These are phyloP conservation scores for Beverwykella pulmonaria DNA, from an alignment of 495 filamentous ascomycete genomes.

Conservation along the genomic window DNA sequence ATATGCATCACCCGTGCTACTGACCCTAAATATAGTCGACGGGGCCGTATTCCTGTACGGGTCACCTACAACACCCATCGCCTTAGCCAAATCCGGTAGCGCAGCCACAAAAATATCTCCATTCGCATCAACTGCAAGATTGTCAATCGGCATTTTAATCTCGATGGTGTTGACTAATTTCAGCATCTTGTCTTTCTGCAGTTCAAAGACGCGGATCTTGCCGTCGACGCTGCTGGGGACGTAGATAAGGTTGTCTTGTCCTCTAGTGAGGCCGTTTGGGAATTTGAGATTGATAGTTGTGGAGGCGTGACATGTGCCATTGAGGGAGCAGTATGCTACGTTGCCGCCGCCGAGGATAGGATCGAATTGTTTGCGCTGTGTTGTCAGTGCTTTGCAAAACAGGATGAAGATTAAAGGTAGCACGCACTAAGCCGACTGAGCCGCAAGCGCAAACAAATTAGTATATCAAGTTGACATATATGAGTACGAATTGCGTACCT, in stretches of 20 bases:
- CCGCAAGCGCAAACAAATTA: not conserved
- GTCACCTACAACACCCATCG: conserved; percentile 29
- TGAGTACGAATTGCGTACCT: not conserved
- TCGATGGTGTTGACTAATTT: conserved; percentile 40
- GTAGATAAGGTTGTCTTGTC: conserved; percentile 44
- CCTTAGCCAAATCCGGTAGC: conserved; percentile 35
- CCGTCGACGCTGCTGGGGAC: conserved; percentile 39
- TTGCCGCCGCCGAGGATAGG: conserved; percentile 37
- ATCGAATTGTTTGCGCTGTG: conserved; percentile 35
- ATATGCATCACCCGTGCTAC: conserved; percentile 23
- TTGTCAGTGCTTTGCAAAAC: not conserved
- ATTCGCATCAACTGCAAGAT: conserved; percentile 47
- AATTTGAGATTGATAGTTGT: conserved; percentile 29
- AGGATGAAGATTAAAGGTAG: conserved; percentile 11
- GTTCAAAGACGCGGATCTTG: conserved; percentile 40
- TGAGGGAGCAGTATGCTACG: conserved; percentile 25
- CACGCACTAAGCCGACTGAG: not conserved
- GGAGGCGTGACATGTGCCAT: conserved; percentile 43
- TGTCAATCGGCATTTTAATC: conserved; percentile 44
- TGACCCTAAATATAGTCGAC: conserved; percentile 10
- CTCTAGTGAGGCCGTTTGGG: conserved; percentile 46
- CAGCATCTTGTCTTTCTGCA: conserved; percentile 30
- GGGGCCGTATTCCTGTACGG: not conserved
- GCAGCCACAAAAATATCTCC: conserved; percentile 47
- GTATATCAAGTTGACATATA: not conserved